Percentiles rank a stretch among this genome's conserved stretches.
phyloP scores from a whole-genome alignment of 371 early-diverging fungal species.

The Lichtheimia ornata region DNA sequence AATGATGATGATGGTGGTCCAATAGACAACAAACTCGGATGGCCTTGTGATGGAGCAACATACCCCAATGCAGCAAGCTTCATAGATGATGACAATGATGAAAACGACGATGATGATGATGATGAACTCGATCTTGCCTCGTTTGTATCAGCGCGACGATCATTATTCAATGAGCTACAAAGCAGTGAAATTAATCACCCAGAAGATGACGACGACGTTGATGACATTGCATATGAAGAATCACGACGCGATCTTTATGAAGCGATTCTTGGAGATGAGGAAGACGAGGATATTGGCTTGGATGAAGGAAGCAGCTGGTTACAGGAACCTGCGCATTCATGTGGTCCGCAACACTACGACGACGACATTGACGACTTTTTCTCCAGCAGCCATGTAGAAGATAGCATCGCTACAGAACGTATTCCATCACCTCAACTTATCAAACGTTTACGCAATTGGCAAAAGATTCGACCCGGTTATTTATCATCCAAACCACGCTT shows the following conservation, averaged over 20 bases:
- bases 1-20: background rate
- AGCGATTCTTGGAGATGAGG: background rate
- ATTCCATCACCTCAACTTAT: background rate
- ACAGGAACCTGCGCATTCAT: background rate
- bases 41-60: background rate
- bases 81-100: background rate
- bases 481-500: slow-evolving; percentile 33
- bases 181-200: slow-evolving; percentile 1
- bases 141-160: slow-evolving; percentile 3
- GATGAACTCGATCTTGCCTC: background rate
- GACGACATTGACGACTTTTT: background rate
- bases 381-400: slow-evolving; percentile 9
- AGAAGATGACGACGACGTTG: background rate
- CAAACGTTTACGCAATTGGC: slow-evolving; percentile 3
- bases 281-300: background rate
- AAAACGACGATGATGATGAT: background rate
- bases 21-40: background rate
- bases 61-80: background rate
- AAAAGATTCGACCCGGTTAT: slow-evolving; percentile 7
- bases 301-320: background rate
- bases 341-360: background rate
- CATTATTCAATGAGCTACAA: background rate
- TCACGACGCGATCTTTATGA: background rate
- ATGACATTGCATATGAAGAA: background rate
- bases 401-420: slow-evolving; percentile 10